These are phyloP conservation scores for Alternaria sp. DNA, from an alignment of 2,329 filamentous ascomycete species.

Conservation along the genomic window DNA sequence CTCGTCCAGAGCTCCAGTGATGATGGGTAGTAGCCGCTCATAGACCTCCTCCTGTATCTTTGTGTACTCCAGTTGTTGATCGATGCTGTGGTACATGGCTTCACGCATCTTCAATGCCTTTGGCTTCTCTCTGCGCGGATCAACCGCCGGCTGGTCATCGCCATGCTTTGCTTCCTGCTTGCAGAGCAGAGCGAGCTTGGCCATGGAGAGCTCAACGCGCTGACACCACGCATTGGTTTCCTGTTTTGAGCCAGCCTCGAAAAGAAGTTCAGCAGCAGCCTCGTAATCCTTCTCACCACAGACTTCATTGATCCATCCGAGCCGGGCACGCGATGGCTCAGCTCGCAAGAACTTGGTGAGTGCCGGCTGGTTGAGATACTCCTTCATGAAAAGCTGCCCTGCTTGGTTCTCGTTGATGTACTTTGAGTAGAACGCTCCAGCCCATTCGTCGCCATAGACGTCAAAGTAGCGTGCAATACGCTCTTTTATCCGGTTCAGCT, in stretches of 20 bases:
- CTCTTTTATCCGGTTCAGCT: conserved; percentile 56
- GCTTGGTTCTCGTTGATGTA: conserved; percentile 67
- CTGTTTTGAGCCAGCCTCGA: conserved; percentile 72
- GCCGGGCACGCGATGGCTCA: conserved; percentile 74
- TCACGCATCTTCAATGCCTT: conserved; percentile 53
- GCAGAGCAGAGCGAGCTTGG: conserved; percentile 74
- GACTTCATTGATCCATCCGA: conserved; percentile 96
- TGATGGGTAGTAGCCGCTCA: conserved; percentile 72
- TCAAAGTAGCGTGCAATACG: conserved; percentile 65
- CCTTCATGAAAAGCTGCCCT: conserved; percentile 68
- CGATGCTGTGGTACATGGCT: conserved; percentile 50
- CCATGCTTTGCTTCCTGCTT: conserved; percentile 58
- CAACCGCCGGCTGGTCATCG: conserved; percentile 46
- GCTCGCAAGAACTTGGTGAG: conserved; percentile 82
- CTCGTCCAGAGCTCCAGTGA: conserved; percentile 79
- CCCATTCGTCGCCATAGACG: conserved; percentile 72
- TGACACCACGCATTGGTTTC: conserved; percentile 91
- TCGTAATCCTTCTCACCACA: conserved; percentile 77
- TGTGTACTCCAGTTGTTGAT: conserved; percentile 73
- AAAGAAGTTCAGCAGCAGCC: conserved; percentile 75
- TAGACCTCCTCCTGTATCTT: conserved; percentile 83
- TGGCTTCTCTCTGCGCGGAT: conserved; percentile 32
- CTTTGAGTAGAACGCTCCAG: conserved; percentile 81
- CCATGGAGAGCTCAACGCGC: conserved; percentile 89
- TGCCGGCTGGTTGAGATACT: conserved; percentile 73